These are phyloP conservation scores for Thalassiosira exigua DNA, from an alignment of 352 stramenopile species.

Conservation along the genomic window DNA sequence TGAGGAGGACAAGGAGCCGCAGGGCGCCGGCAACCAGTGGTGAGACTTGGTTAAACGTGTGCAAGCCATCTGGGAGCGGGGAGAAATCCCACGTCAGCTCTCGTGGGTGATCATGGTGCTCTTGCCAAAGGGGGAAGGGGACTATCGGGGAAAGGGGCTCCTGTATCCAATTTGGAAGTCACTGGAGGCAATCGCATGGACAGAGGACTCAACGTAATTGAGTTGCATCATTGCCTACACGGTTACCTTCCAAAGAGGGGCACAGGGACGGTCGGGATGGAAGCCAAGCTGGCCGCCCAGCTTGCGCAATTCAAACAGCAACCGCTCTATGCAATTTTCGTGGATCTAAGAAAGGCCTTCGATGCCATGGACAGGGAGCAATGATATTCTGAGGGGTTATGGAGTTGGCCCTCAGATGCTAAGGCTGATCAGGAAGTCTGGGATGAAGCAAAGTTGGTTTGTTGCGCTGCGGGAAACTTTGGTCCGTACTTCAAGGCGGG, in stretches of 20 bases:
- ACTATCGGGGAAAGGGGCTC: slow-evolving; percentile 33
- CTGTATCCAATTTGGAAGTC: slow-evolving; percentile 23
- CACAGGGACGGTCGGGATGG: neutral
- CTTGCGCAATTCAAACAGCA: neutral
- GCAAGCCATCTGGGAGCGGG: slow-evolving; percentile 11
- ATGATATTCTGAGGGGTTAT: slow-evolving; percentile 14
- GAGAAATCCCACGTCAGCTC: slow-evolving; percentile 17
- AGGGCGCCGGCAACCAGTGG: slow-evolving; percentile 5
- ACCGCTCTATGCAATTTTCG: slow-evolving; percentile 11
- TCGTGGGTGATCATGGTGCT: slow-evolving; percentile 19
- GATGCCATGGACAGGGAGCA: slow-evolving; percentile 1
- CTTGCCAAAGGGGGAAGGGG: slow-evolving; percentile 26
- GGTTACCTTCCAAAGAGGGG: slow-evolving; percentile 1
- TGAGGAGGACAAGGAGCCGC: slow-evolving; percentile 9
- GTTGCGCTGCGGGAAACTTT: neutral
- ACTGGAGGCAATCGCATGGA: slow-evolving; percentile 24
- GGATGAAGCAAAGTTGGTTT: slow-evolving; percentile 3
- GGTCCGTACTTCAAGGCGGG: neutral
- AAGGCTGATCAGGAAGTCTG: slow-evolving; percentile 3
- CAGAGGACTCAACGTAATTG: neutral
- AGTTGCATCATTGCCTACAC: slow-evolving; percentile 29
- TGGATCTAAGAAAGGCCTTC: slow-evolving; percentile 36
- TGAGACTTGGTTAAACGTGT: slow-evolving; percentile 15
- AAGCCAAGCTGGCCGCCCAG: slow-evolving; percentile 11
- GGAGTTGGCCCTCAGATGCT: slow-evolving; percentile 4